Base-by-base conservation (phyloP, 2,329 filamentous ascomycete species). In the Pseudodiploospora longispora region DNA sequence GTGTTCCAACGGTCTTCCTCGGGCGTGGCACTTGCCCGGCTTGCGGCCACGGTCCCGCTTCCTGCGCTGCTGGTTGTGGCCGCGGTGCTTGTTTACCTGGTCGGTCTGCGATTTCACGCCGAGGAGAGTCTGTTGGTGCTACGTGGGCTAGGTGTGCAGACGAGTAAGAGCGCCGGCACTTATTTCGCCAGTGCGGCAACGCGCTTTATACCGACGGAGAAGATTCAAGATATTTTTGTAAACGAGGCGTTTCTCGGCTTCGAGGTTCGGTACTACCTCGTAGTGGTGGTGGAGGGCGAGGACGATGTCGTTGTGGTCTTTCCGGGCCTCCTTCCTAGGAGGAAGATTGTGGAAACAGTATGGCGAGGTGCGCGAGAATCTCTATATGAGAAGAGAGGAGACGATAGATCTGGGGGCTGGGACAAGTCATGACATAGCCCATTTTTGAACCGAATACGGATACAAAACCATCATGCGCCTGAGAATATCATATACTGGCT, bases 211-310 rank as follows among this genome's bases (percentile, higher is more conserved):
- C 91, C 93, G 1, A 95, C 91, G 0, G 86, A 85, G 37, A 83
- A 87, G 65, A 94, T 98, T 46, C 87, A 87, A 59, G 93, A 98
- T 61, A 83, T 98, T 45, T 80, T 96, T 43, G 86, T 98, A 41
- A 89, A 96, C 61, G 93, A 98, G 70, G 93, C 90, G 4, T 97
- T 97, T 65, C 80, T 80, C 46, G 90, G 90, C 1, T 95, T 96
- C 58, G 87, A 90, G 66, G 89, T 97, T 32, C 72, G 83, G 35
- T 95, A 91, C 59, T 96, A 95, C 59, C 69, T 98, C 6, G 80
- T 87, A 4, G 86, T 97, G 30, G 84, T 97, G 42, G 88, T 97
- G 12, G 85, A 94, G 54, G 89, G 83, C 2, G 91, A 97, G 65
- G 78, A 83, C 43, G 83, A 93, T 52, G 77, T 95, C 4, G 86